Base-by-base conservation (phyloP, 176 grass and related monocot genomes). In the Secale cereale region DNA sequence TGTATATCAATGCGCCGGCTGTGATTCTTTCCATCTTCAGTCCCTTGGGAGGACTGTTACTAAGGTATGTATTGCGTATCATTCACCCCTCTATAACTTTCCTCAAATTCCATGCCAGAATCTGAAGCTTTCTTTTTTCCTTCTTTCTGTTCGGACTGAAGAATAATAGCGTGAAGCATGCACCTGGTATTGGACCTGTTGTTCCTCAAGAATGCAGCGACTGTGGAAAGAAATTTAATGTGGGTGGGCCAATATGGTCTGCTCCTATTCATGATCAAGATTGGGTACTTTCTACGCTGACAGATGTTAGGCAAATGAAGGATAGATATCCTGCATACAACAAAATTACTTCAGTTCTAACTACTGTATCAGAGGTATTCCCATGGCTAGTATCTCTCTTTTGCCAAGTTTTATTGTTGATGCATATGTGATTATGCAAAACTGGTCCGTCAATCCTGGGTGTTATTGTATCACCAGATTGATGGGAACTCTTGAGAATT, bases 21-120 rank as follows among this genome's bases (percentile, higher is more conserved):
- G 97, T 91, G 97, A 99, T 83, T 99, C 93, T 86, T 99, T 96
- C 75, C 97, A 96, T 84, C 93, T 99, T 65, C 97, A 99, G 59
- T 78, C 84, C 78, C 78, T 99, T 68, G 93, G 93, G 60, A 96
- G 93, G 82, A 89, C 90, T 28, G 31, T 94, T 81, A 79, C 80
- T 48, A 98, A 98, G 90, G 97, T 98, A 86, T 45, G 23, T 74
- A 85, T 41, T 54, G 3, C 26, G 27, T 65, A 60, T 14, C 8
- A 46, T 85, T 87, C 30, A 50, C 20, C 40, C 80, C 17, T 20
- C 32, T 65, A 65, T 64, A 23, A 4, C 8, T 72, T 20, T 71
- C 17, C 28, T 81, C 39, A 61, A 10, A 10, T 62, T 87, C 2
- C 75, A 50, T 23, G 69, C 13, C 3, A 39, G 50, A 43, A 22